These are phyloP conservation scores for Nicotiana sylvestris DNA, from an alignment of 257 asterid species.

Conservation along the genomic window DNA sequence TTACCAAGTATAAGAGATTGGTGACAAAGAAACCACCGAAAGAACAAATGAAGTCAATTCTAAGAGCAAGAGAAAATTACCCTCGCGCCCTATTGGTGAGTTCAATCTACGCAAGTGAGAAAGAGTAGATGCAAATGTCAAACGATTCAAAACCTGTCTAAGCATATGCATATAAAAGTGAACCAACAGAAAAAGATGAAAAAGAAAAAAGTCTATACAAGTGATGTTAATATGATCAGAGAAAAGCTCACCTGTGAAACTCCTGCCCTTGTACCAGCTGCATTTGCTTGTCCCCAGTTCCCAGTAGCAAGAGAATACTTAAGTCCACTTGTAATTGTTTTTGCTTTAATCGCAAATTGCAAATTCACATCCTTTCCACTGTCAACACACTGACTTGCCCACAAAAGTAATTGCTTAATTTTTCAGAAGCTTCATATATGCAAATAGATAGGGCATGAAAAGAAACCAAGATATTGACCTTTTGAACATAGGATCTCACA, in stretches of 20 bases:
- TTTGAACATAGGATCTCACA: conserved; percentile 89
- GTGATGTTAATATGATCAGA: not conserved
- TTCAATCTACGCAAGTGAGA: conserved; percentile 92
- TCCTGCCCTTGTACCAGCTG: conserved; percentile 98
- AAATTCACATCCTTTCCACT: conserved; percentile 94
- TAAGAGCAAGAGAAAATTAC: conserved; percentile 28
- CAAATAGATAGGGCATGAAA: conserved; percentile 12
- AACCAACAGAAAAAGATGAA: not conserved
- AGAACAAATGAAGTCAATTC: not conserved
- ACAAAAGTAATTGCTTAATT: not conserved
- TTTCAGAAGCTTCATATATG: conserved; percentile 10
- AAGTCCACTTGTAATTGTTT: conserved; percentile 94
- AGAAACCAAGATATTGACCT: conserved; percentile 44
- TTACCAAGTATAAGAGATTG: conserved; percentile 7
- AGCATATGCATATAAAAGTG: conserved; percentile 13
- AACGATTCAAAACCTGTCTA: conserved; percentile 84
- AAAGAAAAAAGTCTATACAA: not conserved
- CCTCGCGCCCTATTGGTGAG: conserved; percentile 99
- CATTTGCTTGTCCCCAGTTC: conserved; percentile 99
- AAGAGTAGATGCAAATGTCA: conserved; percentile 96
- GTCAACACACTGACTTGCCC: conserved; percentile 74
- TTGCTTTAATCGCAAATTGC: conserved; percentile 98
- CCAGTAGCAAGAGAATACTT: conserved; percentile 97
- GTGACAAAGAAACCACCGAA: not conserved
- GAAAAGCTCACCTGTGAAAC: conserved; percentile 79